Evolutionary conservation across 306 rosid genomes (phyloP).

Genomic region (Cicer chorassanicum): DNA sequence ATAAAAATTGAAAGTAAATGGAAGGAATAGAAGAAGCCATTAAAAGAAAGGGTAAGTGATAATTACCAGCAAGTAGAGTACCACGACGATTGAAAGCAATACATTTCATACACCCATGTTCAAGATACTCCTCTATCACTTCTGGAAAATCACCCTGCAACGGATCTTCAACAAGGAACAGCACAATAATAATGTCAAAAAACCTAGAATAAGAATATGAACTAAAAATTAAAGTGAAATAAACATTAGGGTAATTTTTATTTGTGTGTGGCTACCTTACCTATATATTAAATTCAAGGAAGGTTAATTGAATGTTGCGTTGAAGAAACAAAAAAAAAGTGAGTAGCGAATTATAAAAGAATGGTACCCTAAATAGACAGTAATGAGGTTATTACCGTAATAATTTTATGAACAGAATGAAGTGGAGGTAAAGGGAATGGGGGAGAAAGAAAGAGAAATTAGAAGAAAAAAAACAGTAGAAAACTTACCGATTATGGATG

Average conservation of each 20-base stretch:
- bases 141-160: constrained; percentile 96
- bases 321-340: not conserved
- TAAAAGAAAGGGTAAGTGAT: not conserved
- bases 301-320: too few relatives aligned
- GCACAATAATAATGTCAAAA: not conserved
- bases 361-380: not conserved
- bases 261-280: too few relatives aligned
- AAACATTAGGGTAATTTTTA: not conserved
- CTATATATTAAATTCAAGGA: too few relatives aligned
- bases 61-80: constrained; percentile 90
- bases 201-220: not conserved
- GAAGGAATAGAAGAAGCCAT: not conserved
- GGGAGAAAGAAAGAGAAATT: not conserved
- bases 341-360: not conserved
- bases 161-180: constrained; percentile 62
- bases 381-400: not conserved
- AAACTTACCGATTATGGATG: constrained; percentile 12
- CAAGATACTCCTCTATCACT: constrained; percentile 95
- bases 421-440: not conserved
- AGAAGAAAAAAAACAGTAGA: not conserved
- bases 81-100: constrained; percentile 95
- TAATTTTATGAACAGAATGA: not conserved
- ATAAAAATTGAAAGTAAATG: not conserved
- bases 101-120: constrained; percentile 91
- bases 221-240: not conserved